A percentile compares a stretch with the other conserved stretches of the same genome.
These are phyloP conservation scores for Ustilago bromivora DNA, from an alignment of 1,284 basidiomycete species.

Conservation along the genomic window DNA sequence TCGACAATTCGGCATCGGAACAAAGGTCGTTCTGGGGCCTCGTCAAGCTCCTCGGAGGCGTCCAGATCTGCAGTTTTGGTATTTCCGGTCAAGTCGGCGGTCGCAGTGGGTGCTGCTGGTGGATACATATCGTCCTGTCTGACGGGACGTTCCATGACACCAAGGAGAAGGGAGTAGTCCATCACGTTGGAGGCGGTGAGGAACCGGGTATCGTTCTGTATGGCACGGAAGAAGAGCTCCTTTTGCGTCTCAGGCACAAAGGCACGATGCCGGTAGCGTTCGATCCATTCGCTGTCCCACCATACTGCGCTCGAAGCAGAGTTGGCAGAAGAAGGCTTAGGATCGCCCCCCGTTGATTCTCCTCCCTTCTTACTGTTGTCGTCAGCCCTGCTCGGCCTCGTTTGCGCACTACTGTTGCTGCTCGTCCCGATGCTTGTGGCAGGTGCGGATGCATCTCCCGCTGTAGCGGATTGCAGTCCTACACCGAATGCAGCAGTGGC, in stretches of 20 bases:
- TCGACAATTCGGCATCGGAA: slow-evolving; percentile 62
- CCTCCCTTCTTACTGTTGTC: not conserved
- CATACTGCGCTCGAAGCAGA: slow-evolving; percentile 39
- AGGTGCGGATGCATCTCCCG: not conserved
- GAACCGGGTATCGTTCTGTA: slow-evolving; percentile 61
- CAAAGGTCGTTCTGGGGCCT: slow-evolving; percentile 26
- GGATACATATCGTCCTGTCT: slow-evolving; percentile 45
- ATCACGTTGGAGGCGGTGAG: slow-evolving; percentile 61
- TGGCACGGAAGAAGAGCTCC: slow-evolving; percentile 51
- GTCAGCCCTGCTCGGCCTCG: slow-evolving; percentile 11
- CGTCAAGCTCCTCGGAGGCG: slow-evolving; percentile 18
- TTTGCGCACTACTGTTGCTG: slow-evolving; percentile 5
- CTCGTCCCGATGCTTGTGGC: not conserved
- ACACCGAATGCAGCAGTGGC: slow-evolving; percentile 28
- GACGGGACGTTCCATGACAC: slow-evolving; percentile 51
- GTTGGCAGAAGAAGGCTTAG: slow-evolving; percentile 12
- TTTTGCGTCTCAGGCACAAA: slow-evolving; percentile 59
- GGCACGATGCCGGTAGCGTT: slow-evolving; percentile 44
- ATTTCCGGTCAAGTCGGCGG: slow-evolving; percentile 1
- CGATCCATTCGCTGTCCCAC: slow-evolving; percentile 59
- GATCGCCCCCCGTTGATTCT: not conserved
- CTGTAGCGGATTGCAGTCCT: slow-evolving; percentile 18
- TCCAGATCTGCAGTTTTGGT: not conserved
- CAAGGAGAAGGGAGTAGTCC: slow-evolving; percentile 66
- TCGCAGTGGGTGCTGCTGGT: slow-evolving; percentile 16